Base-by-base conservation (phyloP, 257 asterid genomes). In the Solanum chmielewskii region DNA sequence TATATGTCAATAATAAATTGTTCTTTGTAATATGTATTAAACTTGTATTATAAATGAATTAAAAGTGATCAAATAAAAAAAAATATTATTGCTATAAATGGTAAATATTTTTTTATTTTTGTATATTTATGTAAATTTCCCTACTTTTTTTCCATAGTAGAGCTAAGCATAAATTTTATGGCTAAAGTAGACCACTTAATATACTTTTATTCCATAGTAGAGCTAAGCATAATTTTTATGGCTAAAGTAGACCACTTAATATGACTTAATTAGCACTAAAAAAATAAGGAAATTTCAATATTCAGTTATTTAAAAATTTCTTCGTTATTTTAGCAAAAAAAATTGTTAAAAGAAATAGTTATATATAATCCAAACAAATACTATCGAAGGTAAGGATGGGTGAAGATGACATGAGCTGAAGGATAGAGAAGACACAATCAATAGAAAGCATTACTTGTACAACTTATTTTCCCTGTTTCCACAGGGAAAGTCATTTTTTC, bases 401-500 rank as follows among this genome's bases (percentile, higher is more conserved):
- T 23, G 31, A 62, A 62, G 31, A 62, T 62, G 0, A n/a, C 7
- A 15, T 62, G 70, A 62, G 70, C n/a, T 10, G 31, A 11, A n/a
- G 7, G 2, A 1, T 62, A 25, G 8, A 11, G 13, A 62, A 3
- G 31, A 23, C 31, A n/a, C 29, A 62, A 10, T 62, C 15, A 23
- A 62, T 10, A 10, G 3, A 1, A 0, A 11, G 13, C 6, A 0
- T 23, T 15, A 11, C 31, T 62, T 4, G 16, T n/a, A n/a, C 6
- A 62, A 62, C 70, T 62, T 62, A 4, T 62, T 62, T n/a, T 62
- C 3, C 7, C 1, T 9, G 11, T 23, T 60, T 21, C 6, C 29
- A 4, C 0, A 0, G 29, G 14, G 8, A 2, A 23, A 62, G 8
- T 23, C 15, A n/a, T 23, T n/a, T 62, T 62, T 62, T 11, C 70